These are phyloP conservation scores for Annona squamosa DNA, from an alignment of 164 flowering plant species.

Conservation along the genomic window DNA sequence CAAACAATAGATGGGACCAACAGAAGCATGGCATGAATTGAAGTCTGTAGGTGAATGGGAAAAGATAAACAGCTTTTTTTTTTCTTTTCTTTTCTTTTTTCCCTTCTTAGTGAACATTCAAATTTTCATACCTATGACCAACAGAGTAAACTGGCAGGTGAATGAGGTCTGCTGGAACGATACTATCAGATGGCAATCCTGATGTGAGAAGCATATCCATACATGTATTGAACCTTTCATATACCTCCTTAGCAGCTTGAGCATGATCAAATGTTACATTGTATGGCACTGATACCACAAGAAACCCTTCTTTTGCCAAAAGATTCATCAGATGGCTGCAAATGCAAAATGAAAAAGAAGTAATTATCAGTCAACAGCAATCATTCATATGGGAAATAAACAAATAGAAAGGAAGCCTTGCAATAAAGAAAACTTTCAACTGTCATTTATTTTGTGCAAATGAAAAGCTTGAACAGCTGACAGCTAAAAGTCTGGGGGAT, in stretches of 20 bases:
- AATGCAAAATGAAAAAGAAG: background rate
- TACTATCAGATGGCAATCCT: constrained; percentile 57
- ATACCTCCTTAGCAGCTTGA: constrained; percentile 60
- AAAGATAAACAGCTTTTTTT: background rate
- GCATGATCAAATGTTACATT: constrained; percentile 93
- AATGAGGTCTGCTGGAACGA: constrained; percentile 37
- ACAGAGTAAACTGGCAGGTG: constrained; percentile 81
- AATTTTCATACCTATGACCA: constrained; percentile 70
- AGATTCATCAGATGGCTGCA: constrained; percentile 69
- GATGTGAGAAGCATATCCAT: constrained; percentile 42
- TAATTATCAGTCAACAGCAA: background rate
- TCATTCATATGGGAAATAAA: background rate
- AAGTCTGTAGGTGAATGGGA: background rate
- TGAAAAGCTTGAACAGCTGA: too few species aligned
- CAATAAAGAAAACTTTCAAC: too few species aligned
- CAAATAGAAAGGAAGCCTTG: background rate
- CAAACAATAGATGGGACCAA: too few species aligned
- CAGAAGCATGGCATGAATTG: too few species aligned
- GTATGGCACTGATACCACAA: constrained; percentile 75
- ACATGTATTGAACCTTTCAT: constrained; percentile 65
- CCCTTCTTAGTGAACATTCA: background rate
- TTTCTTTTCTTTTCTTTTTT: too few species aligned
- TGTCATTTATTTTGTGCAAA: too few species aligned
- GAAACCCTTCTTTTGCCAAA: constrained; percentile 81
- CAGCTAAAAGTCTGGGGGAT: too few species aligned